Evolutionary conservation across 441 rosid species (phyloP), one percentile per base, ranked within the genome.

Genomic region (Pelargonium citronellum): DNA sequence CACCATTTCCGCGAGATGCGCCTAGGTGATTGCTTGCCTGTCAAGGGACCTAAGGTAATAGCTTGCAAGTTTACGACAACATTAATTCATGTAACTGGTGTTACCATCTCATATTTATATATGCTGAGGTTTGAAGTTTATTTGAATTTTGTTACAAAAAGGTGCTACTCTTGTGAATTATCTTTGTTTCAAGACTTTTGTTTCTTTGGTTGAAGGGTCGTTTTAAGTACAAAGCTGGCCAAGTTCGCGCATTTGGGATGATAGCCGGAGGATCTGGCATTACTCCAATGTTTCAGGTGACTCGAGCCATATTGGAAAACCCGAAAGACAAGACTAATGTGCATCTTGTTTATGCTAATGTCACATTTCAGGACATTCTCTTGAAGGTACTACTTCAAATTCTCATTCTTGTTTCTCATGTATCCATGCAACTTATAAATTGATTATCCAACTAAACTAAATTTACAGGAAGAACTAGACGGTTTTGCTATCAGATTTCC

Each of bases 381-480:
- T 44, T 71, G 41, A 76, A 76, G 79, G 79, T 68, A 30, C 37
- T 30, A 30, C 20, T 43, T 15, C 2, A 22, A 9, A 20, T 27
- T 1, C 27, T 30, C 22, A 12, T 24, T 22, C 16, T 17, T 1
- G 7, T 19, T 67, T 46, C 58, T 58, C 8, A 0, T 34, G 37
- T 34, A 63, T 63, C 5, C 66, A 63, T 24, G 24, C 17, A 30
- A 30, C 3, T 4, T 30, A 62, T 62, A 57, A 8, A 30, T 30
- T 30, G 37, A 30, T 30, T 3, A 3, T 30, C 37, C 37, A 30
- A 30, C 4, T 30, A 30, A 30, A 30, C 5, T 17, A 53, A 10
- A 24, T 58, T 66, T 74, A 43, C 88, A 95, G 98, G 91, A 86
- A 73, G 97, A 95, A 78, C 72, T 92, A 78, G 97, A 92, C 67